phyloP scores from a whole-genome alignment of 306 rosid species.

The Abrus pulchellus region DNA sequence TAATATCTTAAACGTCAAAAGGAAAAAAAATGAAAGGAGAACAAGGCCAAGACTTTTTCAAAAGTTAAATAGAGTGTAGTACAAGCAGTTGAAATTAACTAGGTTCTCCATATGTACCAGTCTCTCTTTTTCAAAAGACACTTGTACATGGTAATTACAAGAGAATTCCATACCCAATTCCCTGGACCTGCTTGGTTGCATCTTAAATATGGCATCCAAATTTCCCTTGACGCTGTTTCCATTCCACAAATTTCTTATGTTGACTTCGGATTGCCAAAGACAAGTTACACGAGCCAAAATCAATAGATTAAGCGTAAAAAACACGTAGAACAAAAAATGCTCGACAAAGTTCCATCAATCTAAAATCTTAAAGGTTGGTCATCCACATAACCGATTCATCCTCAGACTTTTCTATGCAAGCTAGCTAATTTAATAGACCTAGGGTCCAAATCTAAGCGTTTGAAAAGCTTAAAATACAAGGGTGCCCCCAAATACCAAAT shows the following conservation, averaged over 20 bases:
- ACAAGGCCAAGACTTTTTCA: no score
- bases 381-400: slow-evolving; percentile 48
- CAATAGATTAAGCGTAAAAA: background rate
- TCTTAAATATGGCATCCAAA: no score
- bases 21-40: no score
- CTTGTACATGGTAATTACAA: no score
- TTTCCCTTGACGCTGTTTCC: background rate
- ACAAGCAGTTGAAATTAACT: no score
- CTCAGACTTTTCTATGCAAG: background rate
- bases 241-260: background rate
- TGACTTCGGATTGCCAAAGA: background rate
- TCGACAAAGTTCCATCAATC: background rate
- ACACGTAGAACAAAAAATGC: background rate
- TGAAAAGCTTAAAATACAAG: slow-evolving; percentile 26
- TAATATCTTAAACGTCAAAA: no score
- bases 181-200: no score
- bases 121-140: no score
- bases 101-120: no score
- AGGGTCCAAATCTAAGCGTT: slow-evolving; percentile 11
- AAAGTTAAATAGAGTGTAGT: no score
- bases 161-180: no score
- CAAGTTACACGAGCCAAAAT: background rate
- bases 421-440: background rate
- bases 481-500: slow-evolving; percentile 21
- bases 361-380: slow-evolving; percentile 38